Evolutionary conservation across 768 basidiomycete species (phyloP).

Genomic region (Mycena alexandri): DNA sequence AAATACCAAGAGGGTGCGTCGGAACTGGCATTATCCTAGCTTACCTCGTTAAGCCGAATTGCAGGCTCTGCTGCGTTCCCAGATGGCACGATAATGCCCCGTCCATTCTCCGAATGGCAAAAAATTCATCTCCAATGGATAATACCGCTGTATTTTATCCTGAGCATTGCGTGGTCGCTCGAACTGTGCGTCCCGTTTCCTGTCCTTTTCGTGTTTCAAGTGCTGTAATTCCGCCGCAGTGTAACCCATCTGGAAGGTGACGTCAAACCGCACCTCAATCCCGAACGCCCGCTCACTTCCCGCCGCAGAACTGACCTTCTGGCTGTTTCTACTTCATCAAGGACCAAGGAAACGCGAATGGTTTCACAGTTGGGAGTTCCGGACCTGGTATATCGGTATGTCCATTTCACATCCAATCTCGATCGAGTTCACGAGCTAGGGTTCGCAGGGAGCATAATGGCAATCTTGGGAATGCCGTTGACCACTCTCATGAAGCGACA

Average conservation of each 20-base stretch:
- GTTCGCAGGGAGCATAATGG: slow-evolving; percentile 68
- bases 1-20: slow-evolving; percentile 80
- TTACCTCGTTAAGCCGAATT: not conserved
- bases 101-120: slow-evolving; percentile 67
- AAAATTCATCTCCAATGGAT: slow-evolving; percentile 63
- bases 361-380: slow-evolving; percentile 87
- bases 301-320: slow-evolving; percentile 77
- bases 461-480: slow-evolving; percentile 79
- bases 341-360: slow-evolving; percentile 77
- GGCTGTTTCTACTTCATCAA: slow-evolving; percentile 87
- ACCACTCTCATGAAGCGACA: slow-evolving; percentile 71
- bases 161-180: slow-evolving; percentile 81
- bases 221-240: slow-evolving; percentile 49
- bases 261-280: slow-evolving; percentile 9
- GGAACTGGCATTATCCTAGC: not conserved
- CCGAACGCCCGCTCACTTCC: slow-evolving; percentile 1
- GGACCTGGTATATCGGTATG: slow-evolving; percentile 77
- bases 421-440: slow-evolving; percentile 28
- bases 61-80: slow-evolving; percentile 56
- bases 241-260: slow-evolving; percentile 87
- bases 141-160: slow-evolving; percentile 76
- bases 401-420: slow-evolving; percentile 20
- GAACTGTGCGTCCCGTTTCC: slow-evolving; percentile 69
- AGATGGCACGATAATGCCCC: slow-evolving; percentile 60
- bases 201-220: slow-evolving; percentile 5